phyloP scores from a whole-genome alignment of 1,139 yeast species.

The Lodderomyces oxycetoniae region DNA sequence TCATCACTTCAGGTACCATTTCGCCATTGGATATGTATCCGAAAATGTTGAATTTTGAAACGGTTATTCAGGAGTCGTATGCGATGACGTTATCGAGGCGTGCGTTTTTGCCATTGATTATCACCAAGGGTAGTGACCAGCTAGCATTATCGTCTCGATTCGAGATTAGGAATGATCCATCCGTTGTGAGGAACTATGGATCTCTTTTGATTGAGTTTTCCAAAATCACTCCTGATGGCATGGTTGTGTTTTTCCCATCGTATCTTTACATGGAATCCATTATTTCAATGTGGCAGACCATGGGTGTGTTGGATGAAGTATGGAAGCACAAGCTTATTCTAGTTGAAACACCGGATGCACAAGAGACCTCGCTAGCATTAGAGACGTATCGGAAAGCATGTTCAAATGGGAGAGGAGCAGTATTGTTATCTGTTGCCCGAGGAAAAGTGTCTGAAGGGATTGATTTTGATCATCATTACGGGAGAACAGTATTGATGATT shows the following conservation, averaged over 20 bases:
- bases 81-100: conserved; percentile 92
- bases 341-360: conserved; percentile 99
- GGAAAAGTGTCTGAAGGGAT: conserved; percentile 98
- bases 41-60: conserved; percentile 89
- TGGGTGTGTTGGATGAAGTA: conserved; percentile 97
- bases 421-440: conserved; percentile 93
- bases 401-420: conserved; percentile 96
- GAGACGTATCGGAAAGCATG: conserved; percentile 97
- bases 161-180: conserved; percentile 95
- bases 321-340: conserved; percentile 94
- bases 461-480: conserved; percentile 98
- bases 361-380: conserved; percentile 90
- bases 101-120: conserved; percentile 91
- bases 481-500: conserved; percentile 95
- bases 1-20: conserved; percentile 95
- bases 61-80: conserved; percentile 91
- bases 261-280: conserved; percentile 96
- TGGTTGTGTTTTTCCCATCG: conserved; percentile 96
- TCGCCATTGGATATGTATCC: conserved; percentile 99
- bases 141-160: conserved; percentile 94
- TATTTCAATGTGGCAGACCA: conserved; percentile 96
- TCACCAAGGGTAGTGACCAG: conserved; percentile 96
- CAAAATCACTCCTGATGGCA: conserved; percentile 94
- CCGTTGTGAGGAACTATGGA: conserved; percentile 95
- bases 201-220: conserved; percentile 87